Evolutionary conservation across 768 basidiomycete genomes (phyloP).

Genomic region (Suillus sp.): DNA sequence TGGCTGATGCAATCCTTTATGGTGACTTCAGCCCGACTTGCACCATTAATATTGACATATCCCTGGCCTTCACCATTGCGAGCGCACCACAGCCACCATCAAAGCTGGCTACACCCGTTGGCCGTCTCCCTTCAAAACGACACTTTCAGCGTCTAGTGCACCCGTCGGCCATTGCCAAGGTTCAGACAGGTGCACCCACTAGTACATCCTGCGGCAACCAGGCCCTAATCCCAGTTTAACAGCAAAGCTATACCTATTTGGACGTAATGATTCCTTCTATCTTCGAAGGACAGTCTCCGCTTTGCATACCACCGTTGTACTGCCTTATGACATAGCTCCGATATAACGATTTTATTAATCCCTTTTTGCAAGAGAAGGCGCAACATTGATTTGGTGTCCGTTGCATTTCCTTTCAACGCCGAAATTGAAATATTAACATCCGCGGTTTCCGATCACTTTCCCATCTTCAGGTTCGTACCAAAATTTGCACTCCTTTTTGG

Average conservation of each 20-base stretch:
- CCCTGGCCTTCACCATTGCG: neutral
- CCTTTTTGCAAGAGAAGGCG: neutral
- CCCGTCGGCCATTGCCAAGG: neutral
- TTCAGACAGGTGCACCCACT: neutral
- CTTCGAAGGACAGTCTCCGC: neutral
- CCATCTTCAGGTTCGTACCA: neutral
- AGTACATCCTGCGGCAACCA: neutral
- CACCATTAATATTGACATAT: neutral
- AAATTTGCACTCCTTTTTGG: neutral
- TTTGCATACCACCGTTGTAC: neutral
- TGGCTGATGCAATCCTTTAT: neutral
- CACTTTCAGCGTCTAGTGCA: neutral
- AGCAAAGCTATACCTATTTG: neutral
- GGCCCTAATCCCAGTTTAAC: neutral
- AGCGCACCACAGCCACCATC: neutral
- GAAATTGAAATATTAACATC: neutral
- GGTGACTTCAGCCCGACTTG: neutral
- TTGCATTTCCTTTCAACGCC: neutral
- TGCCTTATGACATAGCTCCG: neutral
- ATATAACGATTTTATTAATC: neutral
- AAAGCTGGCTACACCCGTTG: neutral
- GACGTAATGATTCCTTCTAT: neutral
- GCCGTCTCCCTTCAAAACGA: neutral
- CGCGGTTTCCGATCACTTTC: neutral
- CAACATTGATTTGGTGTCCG: neutral